A percentile compares a stretch with the other conserved stretches of the same genome.
phyloP scores from a whole-genome alignment of 306 rosid species.

The Abrus pulchellus region DNA sequence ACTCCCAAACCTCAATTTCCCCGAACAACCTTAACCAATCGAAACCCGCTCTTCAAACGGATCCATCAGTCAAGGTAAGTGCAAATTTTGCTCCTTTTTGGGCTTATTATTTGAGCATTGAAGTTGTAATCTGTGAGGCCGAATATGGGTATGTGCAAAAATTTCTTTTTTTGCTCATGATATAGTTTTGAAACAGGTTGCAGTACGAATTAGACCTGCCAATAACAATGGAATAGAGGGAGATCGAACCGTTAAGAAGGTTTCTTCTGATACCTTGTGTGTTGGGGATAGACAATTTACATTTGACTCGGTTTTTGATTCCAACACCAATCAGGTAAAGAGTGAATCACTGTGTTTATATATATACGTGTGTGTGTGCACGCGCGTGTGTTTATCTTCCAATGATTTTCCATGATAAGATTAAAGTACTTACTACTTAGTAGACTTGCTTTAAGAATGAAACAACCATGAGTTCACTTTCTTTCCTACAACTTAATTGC shows the following conservation, averaged over 20 bases:
- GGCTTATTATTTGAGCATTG: neutral
- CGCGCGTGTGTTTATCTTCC: neutral
- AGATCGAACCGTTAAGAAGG: slow-evolving; percentile 67
- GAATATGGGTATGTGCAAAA: neutral
- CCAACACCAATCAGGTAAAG: slow-evolving; percentile 75
- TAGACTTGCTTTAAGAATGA: slow-evolving; percentile 15
- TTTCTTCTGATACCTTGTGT: slow-evolving; percentile 69
- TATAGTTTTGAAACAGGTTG: slow-evolving; percentile 63
- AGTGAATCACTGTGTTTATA: slow-evolving; percentile 10
- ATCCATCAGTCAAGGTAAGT: slow-evolving; percentile 64
- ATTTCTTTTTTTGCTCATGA: neutral
- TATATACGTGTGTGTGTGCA: neutral
- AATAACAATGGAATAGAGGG: slow-evolving; percentile 53
- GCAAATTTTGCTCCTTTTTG: neutral
- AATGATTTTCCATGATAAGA: neutral
- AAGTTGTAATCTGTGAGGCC: slow-evolving; percentile 3
- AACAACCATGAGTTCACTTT: slow-evolving; percentile 25
- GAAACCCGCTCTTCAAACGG: slow-evolving; percentile 42
- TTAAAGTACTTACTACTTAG: slow-evolving; percentile 6
- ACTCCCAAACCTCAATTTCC: slow-evolving; percentile 48
- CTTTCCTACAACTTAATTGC: slow-evolving; percentile 36
- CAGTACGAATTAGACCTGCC: slow-evolving; percentile 79
- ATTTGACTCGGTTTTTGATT: slow-evolving; percentile 81
- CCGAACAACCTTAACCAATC: slow-evolving; percentile 28
- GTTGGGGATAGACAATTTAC: slow-evolving; percentile 69